phyloP scores from a whole-genome alignment of 2,329 filamentous ascomycete genomes.

The Fusarium agapanthi region DNA sequence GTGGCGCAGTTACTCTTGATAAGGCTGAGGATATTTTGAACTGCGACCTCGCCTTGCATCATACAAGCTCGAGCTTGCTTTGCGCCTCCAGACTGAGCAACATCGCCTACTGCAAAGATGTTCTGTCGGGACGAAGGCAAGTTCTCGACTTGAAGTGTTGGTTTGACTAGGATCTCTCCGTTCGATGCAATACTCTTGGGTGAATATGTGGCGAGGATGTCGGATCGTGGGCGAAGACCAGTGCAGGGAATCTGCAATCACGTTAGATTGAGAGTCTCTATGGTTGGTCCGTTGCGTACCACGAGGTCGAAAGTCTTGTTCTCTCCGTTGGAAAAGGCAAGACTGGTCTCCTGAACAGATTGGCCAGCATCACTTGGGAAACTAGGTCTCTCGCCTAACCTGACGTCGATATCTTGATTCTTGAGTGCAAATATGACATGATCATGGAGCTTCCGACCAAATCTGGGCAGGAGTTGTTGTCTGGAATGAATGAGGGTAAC shows the following conservation, averaged over 20 bases:
- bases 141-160: slow-evolving; percentile 13
- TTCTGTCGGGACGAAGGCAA: not conserved
- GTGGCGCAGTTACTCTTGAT: not conserved
- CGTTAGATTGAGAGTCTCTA: accelerated
- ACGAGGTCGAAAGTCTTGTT: slow-evolving; percentile 9
- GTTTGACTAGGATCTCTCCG: slow-evolving; percentile 5
- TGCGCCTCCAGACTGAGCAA: slow-evolving; percentile 13
- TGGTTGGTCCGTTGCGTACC: not conserved
- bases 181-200: slow-evolving; percentile 2
- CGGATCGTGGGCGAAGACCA: slow-evolving; percentile 16
- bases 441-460: slow-evolving; percentile 8
- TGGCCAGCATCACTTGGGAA: not conserved
- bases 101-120: slow-evolving; percentile 17
- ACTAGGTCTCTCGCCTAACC: not conserved
- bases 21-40: not conserved
- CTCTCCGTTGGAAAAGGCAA: not conserved
- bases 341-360: not conserved
- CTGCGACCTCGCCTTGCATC: slow-evolving; percentile 10
- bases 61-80: slow-evolving; percentile 24
- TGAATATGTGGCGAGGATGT: not conserved
- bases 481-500: slow-evolving; percentile 22
- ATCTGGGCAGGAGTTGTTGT: slow-evolving; percentile 10
- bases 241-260: slow-evolving; percentile 19
- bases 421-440: not conserved
- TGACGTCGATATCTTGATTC: not conserved